Evolutionary conservation across 331 rosid genomes (phyloP), one percentile per base, ranked within the genome.

Genomic region (Stylosanthes scabra): DNA sequence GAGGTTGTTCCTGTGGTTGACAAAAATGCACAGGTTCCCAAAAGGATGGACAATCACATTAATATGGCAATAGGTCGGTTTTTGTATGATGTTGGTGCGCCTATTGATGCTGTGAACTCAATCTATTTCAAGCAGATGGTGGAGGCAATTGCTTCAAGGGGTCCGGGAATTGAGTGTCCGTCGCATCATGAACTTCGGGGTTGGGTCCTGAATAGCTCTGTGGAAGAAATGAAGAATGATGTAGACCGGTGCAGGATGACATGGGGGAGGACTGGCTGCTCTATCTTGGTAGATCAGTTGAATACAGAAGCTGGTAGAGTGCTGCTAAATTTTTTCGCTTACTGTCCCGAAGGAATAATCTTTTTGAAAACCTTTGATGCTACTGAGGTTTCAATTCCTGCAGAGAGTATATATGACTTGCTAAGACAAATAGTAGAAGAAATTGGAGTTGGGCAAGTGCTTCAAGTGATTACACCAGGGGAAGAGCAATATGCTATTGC

Each of bases 41-140:
- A 70, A 31, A 88, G 77, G 74, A 74, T 76, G 58, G 84, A 84
- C 66, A 80, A 61, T 61, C 84, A 54, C 65, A 77, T 91, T 72
- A 82, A 81, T 61, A 78, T 91, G 96, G 98, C 97, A 5, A 82
- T 93, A 72, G 98, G 93, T 42, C 66, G 92, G 82, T 93, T 93
- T 83, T 82, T 93, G 74, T 93, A 80, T 76, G 98, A 89, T 74
- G 82, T 93, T 70, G 98, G 98, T 66, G 97, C 96, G 5, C 85
- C 89, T 84, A 72, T 75, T 31, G 93, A 91, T 75, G 97, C 93
- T 9, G 97, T 86, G 72, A 87, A 90, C 83, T 93, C 93, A 0
- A 78, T 86, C 63, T 89, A 83, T 83, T 91, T 93, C 73, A 88
- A 83, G 61, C 93, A 90, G 41, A 89, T 93, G 98, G 72, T 90